These are phyloP conservation scores for Malus sieversii DNA, from an alignment of 306 rosid genomes.

Conservation along the genomic window DNA sequence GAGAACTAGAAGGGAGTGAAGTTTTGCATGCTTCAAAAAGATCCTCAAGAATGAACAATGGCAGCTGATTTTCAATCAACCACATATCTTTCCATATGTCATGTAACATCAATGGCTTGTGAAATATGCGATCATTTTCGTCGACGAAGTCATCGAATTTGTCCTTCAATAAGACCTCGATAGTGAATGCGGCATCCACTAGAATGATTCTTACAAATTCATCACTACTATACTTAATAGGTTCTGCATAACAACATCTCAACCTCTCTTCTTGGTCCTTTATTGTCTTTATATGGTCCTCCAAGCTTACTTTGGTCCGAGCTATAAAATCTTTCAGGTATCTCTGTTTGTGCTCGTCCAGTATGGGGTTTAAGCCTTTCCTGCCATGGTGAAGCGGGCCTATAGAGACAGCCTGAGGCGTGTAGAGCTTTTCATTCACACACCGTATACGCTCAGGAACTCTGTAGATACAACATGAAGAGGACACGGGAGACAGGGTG, in stretches of 20 bases:
- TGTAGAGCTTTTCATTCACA: constrained; percentile 8
- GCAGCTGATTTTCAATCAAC: constrained; percentile 38
- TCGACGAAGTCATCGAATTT: neutral
- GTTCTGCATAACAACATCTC: constrained; percentile 3
- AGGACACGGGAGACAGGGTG: constrained; percentile 2
- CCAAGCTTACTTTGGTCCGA: neutral
- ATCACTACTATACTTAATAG: neutral
- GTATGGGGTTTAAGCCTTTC: neutral
- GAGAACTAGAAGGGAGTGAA: neutral
- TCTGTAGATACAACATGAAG: constrained; percentile 12
- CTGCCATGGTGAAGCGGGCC: constrained; percentile 26
- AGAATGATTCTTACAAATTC: constrained; percentile 10
- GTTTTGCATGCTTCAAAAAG: neutral
- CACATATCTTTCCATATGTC: constrained; percentile 21
- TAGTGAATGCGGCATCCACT: constrained; percentile 10
- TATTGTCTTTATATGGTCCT: neutral
- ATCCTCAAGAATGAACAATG: constrained; percentile 25
- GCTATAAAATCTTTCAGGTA: neutral
- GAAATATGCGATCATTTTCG: neutral
- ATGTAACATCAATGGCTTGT: constrained; percentile 16
- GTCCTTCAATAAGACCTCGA: neutral
- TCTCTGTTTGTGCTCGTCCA: constrained; percentile 20
- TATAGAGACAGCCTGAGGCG: constrained; percentile 17
- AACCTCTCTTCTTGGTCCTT: neutral
- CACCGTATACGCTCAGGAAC: neutral